These are phyloP conservation scores for Rubia peregrina DNA, from an alignment of 305 asterid genomes.

Conservation along the genomic window DNA sequence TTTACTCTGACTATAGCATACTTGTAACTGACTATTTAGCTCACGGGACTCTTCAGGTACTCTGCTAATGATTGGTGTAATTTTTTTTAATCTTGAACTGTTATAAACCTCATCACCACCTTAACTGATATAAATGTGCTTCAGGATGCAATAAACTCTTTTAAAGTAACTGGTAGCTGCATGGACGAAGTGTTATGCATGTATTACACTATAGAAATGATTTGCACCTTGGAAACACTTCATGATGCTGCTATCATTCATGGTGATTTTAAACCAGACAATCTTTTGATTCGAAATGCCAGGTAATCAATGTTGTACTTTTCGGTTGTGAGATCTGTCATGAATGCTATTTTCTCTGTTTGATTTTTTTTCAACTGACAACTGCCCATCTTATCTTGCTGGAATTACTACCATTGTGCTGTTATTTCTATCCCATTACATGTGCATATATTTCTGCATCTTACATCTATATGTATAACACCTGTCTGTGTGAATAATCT, in stretches of 20 bases:
- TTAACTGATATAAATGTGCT: constrained; percentile 19
- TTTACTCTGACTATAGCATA: constrained; percentile 85
- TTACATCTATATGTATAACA: not conserved
- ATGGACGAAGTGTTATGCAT: constrained; percentile 88
- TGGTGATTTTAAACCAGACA: constrained; percentile 96
- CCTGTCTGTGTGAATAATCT: too few relatives aligned
- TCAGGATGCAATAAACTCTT: constrained; percentile 83
- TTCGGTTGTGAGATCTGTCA: not conserved
- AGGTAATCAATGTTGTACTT: constrained; percentile 40
- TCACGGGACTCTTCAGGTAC: constrained; percentile 93
- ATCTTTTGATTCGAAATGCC: constrained; percentile 79
- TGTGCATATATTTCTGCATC: not conserved
- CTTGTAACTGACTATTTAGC: constrained; percentile 68
- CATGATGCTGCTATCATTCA: constrained; percentile 67
- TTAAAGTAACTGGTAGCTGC: constrained; percentile 49
- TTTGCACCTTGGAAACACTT: constrained; percentile 66
- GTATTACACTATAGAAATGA: constrained; percentile 93
- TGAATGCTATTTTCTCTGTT: not conserved
- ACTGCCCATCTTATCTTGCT: not conserved
- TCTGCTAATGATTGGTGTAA: constrained; percentile 19
- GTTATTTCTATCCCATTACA: not conserved
- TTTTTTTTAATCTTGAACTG: not conserved
- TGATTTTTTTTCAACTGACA: not conserved
- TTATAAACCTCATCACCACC: constrained; percentile 14
- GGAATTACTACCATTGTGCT: not conserved